These are phyloP conservation scores for Pseudogymnoascus sp. DNA, from an alignment of 2,329 filamentous ascomycete genomes.

Conservation along the genomic window DNA sequence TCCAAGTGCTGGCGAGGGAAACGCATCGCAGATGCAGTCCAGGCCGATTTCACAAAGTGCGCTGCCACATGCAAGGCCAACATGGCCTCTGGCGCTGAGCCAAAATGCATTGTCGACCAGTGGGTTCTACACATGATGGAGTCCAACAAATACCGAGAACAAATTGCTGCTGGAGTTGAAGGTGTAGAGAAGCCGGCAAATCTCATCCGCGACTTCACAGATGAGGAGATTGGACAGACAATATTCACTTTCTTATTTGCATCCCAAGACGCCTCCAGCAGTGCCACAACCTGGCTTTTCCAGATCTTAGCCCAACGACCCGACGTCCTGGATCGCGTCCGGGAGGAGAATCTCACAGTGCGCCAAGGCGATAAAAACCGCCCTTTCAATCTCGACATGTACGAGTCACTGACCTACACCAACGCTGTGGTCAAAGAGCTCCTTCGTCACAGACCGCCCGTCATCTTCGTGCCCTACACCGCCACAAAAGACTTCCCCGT, in stretches of 20 bases:
- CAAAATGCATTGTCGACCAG: conserved; percentile 67
- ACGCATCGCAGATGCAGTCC: conserved; percentile 62
- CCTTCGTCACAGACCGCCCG: conserved; percentile 42
- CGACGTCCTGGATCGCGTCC: conserved; percentile 38
- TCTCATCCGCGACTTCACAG: conserved; percentile 41
- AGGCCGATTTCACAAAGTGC: conserved; percentile 61
- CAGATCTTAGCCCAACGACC: conserved; percentile 43
- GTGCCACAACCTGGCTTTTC: conserved; percentile 45
- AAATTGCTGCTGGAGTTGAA: conserved; percentile 47
- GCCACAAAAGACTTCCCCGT: conserved; percentile 40
- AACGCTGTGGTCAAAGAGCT: conserved; percentile 45
- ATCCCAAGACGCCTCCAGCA: conserved; percentile 45
- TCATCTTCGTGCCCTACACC: conserved; percentile 46
- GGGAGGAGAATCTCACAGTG: conserved; percentile 39
- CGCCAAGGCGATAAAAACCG: conserved; percentile 35
- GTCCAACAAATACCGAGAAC: conserved; percentile 56
- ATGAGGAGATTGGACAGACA: conserved; percentile 41
- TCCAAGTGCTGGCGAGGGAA: conserved; percentile 72
- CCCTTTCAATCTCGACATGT: conserved; percentile 37
- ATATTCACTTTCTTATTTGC: conserved; percentile 47
- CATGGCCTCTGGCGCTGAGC: conserved; percentile 59
- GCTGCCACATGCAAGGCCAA: conserved; percentile 62
- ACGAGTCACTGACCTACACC: conserved; percentile 43
- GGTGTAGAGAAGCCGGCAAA: conserved; percentile 37
- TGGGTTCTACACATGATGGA: conserved; percentile 70